These are phyloP conservation scores for Venturia carpophila DNA, from an alignment of 2,329 filamentous ascomycete genomes.

Conservation along the genomic window DNA sequence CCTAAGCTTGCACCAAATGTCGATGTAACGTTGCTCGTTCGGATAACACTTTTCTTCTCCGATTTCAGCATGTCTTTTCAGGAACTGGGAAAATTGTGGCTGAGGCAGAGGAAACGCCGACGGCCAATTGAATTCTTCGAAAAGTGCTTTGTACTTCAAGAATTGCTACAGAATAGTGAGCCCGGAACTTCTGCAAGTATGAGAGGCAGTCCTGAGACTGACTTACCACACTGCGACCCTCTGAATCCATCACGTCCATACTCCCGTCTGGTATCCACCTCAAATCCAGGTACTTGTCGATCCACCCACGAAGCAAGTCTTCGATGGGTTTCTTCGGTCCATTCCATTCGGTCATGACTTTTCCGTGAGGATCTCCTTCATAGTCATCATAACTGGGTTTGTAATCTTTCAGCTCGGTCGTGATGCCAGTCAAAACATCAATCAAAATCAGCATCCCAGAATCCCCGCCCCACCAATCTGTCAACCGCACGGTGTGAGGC, in stretches of 20 bases:
- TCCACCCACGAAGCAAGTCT: neutral
- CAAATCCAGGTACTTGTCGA: neutral
- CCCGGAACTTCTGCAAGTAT: neutral
- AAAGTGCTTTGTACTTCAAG: neutral
- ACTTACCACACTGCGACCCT: neutral
- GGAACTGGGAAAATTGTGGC: neutral
- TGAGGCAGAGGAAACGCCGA: neutral
- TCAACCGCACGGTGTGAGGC: neutral
- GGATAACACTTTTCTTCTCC: neutral
- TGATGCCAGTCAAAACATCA: neutral
- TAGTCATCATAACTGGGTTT: neutral
- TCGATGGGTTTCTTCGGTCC: neutral
- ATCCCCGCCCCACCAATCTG: conserved; percentile 1
- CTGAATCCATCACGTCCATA: conserved; percentile 1
- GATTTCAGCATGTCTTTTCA: neutral
- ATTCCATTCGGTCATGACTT: conserved; percentile 7
- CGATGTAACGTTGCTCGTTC: neutral
- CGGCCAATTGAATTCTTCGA: neutral
- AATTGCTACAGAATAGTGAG: neutral
- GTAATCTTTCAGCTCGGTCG: conserved; percentile 3
- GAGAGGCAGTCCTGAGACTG: neutral
- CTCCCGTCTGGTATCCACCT: conserved; percentile 8
- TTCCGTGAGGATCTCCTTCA: conserved; percentile 8
- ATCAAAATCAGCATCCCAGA: conserved; percentile 8
- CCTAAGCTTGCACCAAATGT: neutral